phyloP scores from a whole-genome alignment of 257 asterid species.

The Capsicum chinense region DNA sequence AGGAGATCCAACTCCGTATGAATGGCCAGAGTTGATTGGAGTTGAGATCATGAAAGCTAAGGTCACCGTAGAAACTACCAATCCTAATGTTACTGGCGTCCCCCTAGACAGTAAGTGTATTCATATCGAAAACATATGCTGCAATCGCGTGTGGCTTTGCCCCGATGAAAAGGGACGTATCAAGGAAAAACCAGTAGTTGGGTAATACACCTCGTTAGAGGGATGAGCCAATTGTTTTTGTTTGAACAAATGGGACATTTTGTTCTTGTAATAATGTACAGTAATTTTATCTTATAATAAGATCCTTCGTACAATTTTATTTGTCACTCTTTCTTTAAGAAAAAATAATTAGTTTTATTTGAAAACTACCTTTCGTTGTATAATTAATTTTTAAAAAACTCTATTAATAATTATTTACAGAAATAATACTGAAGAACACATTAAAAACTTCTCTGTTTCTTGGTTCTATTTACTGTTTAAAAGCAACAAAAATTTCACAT shows the following conservation, averaged over 20 bases:
- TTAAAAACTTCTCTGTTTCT: too few relatives aligned
- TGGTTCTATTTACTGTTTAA: too few relatives aligned
- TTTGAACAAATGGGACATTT: background rate
- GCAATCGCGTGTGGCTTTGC: background rate
- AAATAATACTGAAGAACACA: too few relatives aligned
- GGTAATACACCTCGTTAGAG: background rate
- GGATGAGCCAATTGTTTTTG: background rate
- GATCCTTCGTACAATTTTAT: background rate
- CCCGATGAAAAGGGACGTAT: background rate
- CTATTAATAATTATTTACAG: too few relatives aligned
- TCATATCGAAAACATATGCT: background rate
- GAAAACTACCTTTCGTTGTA: background rate
- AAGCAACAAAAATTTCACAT: too few relatives aligned
- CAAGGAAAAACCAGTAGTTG: background rate
- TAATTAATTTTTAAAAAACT: too few relatives aligned
- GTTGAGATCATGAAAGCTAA: slow-evolving; percentile 4
- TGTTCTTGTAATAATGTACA: background rate
- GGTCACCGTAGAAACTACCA: background rate
- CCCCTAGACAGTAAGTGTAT: background rate
- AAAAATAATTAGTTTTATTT: background rate
- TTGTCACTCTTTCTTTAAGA: background rate
- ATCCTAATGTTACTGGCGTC: background rate
- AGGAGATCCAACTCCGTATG: background rate
- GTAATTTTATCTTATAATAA: background rate
- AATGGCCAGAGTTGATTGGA: background rate